Base-by-base conservation (phyloP, 345 rosid species). In the Linum trigynum region DNA sequence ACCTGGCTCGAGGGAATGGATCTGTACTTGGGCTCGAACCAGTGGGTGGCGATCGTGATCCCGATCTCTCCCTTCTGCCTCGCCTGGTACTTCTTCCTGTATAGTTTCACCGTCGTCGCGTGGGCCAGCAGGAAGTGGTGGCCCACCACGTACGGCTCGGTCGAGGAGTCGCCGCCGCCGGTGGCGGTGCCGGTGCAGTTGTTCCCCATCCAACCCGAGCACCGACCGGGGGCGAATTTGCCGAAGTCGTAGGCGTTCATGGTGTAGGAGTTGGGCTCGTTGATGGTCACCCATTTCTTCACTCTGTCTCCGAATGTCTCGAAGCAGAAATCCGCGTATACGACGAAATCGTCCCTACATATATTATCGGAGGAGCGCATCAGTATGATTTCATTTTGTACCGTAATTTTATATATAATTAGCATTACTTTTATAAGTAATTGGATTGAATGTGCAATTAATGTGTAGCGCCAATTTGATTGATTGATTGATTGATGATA, bases 51-150 rank as follows among this genome's bases (percentile, higher is more conserved):
- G 0, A 73, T 23, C 3, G 73, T 62, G 40, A 82, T 66, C 8
- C 81, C 80, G 35, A 82, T 75, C 36, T 36, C 15, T 39, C 85
- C 83, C 62, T 69, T 63, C 41, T 77, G 78, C 39, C 56, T 38
- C 15, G 59, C 62, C 68, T 72, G 65, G 40, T 63, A 72, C 51
- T 72, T 67, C 3, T 72, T 61, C 11, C 68, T 39, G 56, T 63
- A 72, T 45, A 64, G 35, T 50, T 59, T 72, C 3, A 67, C 71
- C 11, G 76, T 65, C 50, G 68, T 48, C 17, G 65, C 65, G 59
- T 67, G 76, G 37, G 53, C 23, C 15, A 72, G 57, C 16, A 72
- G 36, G 61, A 72, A 15, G 60, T 67, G 36, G 42, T 72, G 71
- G 17, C 53, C 55, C 3, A 32, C 76, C 7, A 67, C 40, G 36